phyloP scores from a whole-genome alignment of 2,329 filamentous ascomycete genomes.

The Aspergillus costaricaensis region DNA sequence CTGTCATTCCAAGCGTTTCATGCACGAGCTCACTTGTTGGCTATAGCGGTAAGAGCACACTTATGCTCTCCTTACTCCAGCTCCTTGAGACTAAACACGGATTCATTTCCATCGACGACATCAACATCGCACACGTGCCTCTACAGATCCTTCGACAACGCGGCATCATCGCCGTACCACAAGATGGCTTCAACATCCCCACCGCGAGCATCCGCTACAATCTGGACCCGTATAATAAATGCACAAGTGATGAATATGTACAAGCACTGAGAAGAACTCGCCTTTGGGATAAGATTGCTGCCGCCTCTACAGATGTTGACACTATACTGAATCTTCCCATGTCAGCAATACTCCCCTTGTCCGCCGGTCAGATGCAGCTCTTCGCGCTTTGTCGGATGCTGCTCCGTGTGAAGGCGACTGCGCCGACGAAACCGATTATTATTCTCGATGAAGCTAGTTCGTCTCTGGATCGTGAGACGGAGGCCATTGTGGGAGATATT shows the following conservation, averaged over 20 bases:
- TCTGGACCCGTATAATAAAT: neutral
- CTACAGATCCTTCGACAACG: neutral
- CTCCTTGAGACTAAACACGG: neutral
- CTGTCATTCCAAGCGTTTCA: neutral
- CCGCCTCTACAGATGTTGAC: neutral
- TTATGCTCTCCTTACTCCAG: neutral
- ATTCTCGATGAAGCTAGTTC: constrained; percentile 6
- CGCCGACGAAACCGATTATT: neutral
- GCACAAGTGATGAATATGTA: neutral
- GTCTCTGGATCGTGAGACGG: neutral
- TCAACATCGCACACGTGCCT: neutral
- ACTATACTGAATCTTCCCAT: neutral
- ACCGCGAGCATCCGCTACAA: neutral
- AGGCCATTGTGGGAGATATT: neutral
- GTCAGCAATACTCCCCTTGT: neutral
- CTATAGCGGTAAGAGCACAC: constrained; percentile 8
- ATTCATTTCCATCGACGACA: neutral
- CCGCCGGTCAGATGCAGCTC: neutral
- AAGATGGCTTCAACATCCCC: neutral
- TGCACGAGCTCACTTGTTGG: neutral
- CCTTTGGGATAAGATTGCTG: neutral
- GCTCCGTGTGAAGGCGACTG: neutral
- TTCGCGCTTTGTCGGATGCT: neutral
- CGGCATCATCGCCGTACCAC: constrained; percentile 5
- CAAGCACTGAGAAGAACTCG: neutral